Base-by-base conservation (phyloP, 2,329 filamentous ascomycete genomes). In the Talaromyces sp. region DNA sequence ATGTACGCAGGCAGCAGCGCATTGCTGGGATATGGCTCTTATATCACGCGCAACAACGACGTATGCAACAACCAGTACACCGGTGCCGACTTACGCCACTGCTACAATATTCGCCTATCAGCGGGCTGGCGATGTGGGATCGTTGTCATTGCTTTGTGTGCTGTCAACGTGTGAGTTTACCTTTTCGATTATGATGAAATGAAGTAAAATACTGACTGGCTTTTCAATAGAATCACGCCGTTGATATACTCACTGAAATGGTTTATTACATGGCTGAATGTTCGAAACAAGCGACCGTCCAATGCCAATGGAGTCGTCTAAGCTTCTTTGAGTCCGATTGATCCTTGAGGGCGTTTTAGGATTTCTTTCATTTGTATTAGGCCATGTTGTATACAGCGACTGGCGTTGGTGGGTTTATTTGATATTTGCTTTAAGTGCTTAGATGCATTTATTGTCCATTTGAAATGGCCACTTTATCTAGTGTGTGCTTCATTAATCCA, bases 81-180 rank as follows among this genome's bases (percentile, higher is more conserved):
- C 13, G 45, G 56, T 22, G 15, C 3, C 5, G 45, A 36, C 5
- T 5, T 45, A 15, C n/a, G 19, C 2, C n/a, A 56, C 13, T 61
- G 63, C 25, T 43, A 61, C 31, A 51, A 49, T 17, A 51, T 65
- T 7, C 63, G 47, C 27, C 5, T 53, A 19, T 38, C 45, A 4
- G 56, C 56, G 1, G 63, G 63, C 8, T 65, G 63, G 63, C 43
- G 63, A 29, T 65, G 63, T 25, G 63, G 63, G n/a, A 65, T 65
- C 17, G 63, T 53, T 19, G n/a, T 40, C 3, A 22, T 61, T 22
- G 56, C 47, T 27, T 47, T 65, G 63, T 65, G 58, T 27, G 63
- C 40, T 34, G 36, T 54, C 27, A 54, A 34, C 29, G 27, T 54
- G 51, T 54, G n/a, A 34, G 51, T 34, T 17, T 54, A 5, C 10